Evolutionary conservation across 495 filamentous ascomycete genomes (phyloP), one percentile per base, ranked within the genome.

Genomic region (Hapsidospora chrysogenum): DNA sequence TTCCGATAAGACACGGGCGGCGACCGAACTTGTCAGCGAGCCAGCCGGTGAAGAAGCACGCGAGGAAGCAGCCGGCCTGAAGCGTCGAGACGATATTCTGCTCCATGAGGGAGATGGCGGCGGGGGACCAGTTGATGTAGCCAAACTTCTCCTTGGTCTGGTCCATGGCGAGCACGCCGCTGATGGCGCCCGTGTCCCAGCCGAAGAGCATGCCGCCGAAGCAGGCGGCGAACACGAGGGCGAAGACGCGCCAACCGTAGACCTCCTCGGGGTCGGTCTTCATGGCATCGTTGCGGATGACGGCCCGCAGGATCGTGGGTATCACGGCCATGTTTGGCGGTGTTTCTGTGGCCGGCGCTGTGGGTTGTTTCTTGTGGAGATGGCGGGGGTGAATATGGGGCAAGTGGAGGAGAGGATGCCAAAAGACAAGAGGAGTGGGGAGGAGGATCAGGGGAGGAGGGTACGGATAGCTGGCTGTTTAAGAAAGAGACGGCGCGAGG

Each of bases 271-370:
- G 74, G 38, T 78, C 76, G 31, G 52, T 58, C 49, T 68, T 76
- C 73, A 81, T 81, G 10, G 78, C 70, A 37, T 81, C 75, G 69
- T 83, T 83, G 52, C 72, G 74, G 43, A 81, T 70, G 47, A 83
- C 68, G 39, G 61, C 64, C 46, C 57, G 64, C 23, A 81, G 51
- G 36, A 80, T 34, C 43, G 45, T 48, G 9, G 41, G 31, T 13
- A 28, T 33, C 16, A 26, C 17, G 5, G 26, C 42, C 42, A 45
- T 45, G 18, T n/a, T 39, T 33, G 41, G 11, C 5, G n/a, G n/a
- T n/a, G n/a, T n/a, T n/a, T n/a, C n/a, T n/a, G n/a, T n/a, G n/a
- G n/a, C n/a, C n/a, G n/a, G n/a, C n/a, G n/a, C n/a, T n/a, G n/a
- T n/a, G n/a, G n/a, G n/a, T n/a, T n/a, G n/a, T n/a, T n/a, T n/a